phyloP scores from a whole-genome alignment of 164 flowering plant species.

The Nelumbo lutea region DNA sequence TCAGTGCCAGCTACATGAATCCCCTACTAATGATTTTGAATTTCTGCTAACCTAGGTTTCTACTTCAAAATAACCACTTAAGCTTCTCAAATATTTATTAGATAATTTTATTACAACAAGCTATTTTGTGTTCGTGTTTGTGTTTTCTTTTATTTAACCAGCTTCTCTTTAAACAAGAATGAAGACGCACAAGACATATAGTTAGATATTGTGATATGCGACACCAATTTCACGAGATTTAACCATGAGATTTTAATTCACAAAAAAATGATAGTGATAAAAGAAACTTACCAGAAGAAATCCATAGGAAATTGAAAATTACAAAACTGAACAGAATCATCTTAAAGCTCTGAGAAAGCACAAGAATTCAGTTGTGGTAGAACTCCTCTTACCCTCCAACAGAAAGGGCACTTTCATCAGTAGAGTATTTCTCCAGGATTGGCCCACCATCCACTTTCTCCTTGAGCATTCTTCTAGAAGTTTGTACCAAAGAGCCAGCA shows the following conservation, averaged over 20 bases:
- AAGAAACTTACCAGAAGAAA: not conserved
- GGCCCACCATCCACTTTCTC: conserved; percentile 32
- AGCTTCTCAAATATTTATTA: no score
- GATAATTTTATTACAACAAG: no score
- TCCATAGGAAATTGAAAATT: not conserved
- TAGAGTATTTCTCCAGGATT: conserved; percentile 21
- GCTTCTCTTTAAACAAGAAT: no score
- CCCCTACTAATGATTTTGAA: no score
- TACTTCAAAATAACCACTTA: no score
- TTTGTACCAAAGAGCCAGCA: conserved; percentile 22
- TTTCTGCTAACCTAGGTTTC: no score
- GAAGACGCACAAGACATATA: no score
- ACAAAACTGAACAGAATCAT: not conserved
- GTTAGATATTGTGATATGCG: not conserved
- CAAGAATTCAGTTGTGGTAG: conserved; percentile 2
- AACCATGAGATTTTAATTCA: not conserved
- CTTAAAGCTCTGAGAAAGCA: not conserved
- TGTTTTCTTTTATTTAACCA: no score
- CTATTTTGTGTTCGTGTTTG: no score
- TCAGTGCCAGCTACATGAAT: no score
- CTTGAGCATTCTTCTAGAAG: conserved; percentile 18
- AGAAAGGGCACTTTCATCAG: conserved; percentile 23
- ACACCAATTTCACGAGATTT: not conserved
- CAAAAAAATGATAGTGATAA: not conserved
- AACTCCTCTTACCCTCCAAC: conserved; percentile 54